Conservation (phyloP, 352 stramenopile species). For the Pythium plurisporium region DNA sequence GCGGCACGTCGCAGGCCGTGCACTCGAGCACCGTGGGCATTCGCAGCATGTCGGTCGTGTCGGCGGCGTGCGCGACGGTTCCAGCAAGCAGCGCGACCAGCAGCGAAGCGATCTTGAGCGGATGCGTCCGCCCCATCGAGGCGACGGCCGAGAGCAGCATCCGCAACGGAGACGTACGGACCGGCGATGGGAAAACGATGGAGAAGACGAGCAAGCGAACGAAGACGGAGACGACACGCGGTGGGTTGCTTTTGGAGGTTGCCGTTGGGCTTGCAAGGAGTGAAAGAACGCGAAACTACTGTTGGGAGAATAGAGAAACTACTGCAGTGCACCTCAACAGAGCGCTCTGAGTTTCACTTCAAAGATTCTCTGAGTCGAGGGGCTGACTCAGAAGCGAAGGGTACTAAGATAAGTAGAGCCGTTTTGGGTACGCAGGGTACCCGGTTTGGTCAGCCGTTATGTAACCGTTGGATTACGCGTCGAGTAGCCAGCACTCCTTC, state of each 20-base stretch:
- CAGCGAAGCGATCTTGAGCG: conserved; percentile 6
- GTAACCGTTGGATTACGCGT: neutral
- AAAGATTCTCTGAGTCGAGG: conserved; percentile 4
- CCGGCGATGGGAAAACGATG: neutral
- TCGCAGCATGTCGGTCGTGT: neutral
- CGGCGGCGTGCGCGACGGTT: no score
- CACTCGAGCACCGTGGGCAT: conserved; percentile 31
- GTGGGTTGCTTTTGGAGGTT: conserved; percentile 10
- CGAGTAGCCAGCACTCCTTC: neutral
- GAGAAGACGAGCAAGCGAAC: neutral
- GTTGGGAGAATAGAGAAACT: conserved; percentile 3
- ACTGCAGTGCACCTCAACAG: conserved; percentile 7
- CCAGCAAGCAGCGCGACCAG: no score
- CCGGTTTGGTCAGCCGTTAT: neutral
- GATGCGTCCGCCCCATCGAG: no score
- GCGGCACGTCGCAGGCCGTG: conserved; percentile 51
- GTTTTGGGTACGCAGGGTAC: neutral
- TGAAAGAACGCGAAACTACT: conserved; percentile 18
- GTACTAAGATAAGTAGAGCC: conserved; percentile 4
- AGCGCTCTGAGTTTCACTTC: conserved; percentile 16
- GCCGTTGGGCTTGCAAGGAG: conserved; percentile 11
- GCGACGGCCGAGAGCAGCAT: neutral
- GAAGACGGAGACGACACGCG: neutral
- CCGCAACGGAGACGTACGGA: no score
- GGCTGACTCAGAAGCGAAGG: neutral